Base-by-base conservation (phyloP, 768 basidiomycete species). In the Boletus subcaerulescens region DNA sequence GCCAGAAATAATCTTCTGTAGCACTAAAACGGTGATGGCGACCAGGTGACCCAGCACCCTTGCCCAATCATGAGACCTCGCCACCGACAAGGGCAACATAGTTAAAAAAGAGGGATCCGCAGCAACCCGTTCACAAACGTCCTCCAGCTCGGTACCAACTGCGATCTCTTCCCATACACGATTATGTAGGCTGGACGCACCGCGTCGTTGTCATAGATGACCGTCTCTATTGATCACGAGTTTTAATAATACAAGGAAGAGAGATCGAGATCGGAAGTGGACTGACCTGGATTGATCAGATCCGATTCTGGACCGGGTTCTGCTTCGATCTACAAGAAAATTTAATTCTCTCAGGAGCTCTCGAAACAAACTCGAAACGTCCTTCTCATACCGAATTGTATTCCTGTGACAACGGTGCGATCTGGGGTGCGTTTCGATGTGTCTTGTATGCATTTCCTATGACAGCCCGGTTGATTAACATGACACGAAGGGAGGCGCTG, bases 121-220 rank as follows among this genome's bases (percentile, higher is more conserved):
- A 58, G 20, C 13, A 35, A 22, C 55, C 33, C 45, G 13, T 14
- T 41, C 10, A 38, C n/a, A 20, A 46, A n/a, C 38, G 44, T 46
- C 17, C 33, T 31, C 55, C 38, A 58, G 35, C 36, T 50, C 20
- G 48, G 35, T 22, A 33, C 39, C 3, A 29, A 10, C 9, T 46
- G 56, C 9, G 39, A 41, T 33, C 40, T 36, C 18, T 60, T 60
- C 38, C 58, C 51, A 38, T 59, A 59, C 6, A 60, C 48, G 29
- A 59, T 43, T 20, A 60, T 44, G 29, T 49, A 58, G 14, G 58
- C 58, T 1, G 52, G 57, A 49, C 57, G 58, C 48, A 54, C 57
- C 17, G 50, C 58, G 40, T 59, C 57, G 52, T 59, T 31, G 40
- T 59, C 29, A 32, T 59, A 59, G 45, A 59, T 47, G 33, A 59